Evolutionary conservation across 768 basidiomycete species (phyloP), one percentile per base, ranked within the genome.

Genomic region (Obba rivulosa): DNA sequence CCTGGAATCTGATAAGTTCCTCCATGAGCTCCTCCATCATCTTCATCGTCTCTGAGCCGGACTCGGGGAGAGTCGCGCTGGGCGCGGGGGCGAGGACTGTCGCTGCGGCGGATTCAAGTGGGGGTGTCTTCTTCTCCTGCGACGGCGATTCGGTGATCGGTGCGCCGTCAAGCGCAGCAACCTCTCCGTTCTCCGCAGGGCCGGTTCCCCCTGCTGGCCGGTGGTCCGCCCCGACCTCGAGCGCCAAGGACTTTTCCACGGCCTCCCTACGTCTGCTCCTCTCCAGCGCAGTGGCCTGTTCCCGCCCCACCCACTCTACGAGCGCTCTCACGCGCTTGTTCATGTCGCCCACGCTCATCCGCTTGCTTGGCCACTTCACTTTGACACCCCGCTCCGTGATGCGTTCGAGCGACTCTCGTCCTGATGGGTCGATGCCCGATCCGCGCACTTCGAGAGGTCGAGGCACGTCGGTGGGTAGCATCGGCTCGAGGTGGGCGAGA

Each of bases 301-400:
- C 87, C 49, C 91, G 74, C 23, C 86, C 88, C n/a, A 96, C 91
- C 83, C 89, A 97, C 60, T 96, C 94, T 17, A 95, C 81, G 41
- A 98, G 75, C 37, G 85, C 80, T 31, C 90, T 76, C 20, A 95
- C 90, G 21, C 95, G 83, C 69, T 96, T 96, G 66, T 92, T 89
- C 92, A 98, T 95, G 64, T 97, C 95, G 17, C 84, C 87, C n/a
- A 95, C 85, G 57, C 93, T 96, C 80, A 85, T 93, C 44, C 95
- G 78, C 68, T 94, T 93, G 55, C 82, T 81, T 1, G 94, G 95
- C 86, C 91, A 98, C 59, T 90, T 87, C 49, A 96, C 85, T 65
- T 90, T 86, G 13, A 90, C 87, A 8, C 87, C 87, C 41, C 88
- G 73, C 61, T 91, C 85, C 62, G 77, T 73, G 8, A 76, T 80